These are phyloP conservation scores for Colletotrichum camelliae DNA, from an alignment of 2,329 filamentous ascomycete species.

Conservation along the genomic window DNA sequence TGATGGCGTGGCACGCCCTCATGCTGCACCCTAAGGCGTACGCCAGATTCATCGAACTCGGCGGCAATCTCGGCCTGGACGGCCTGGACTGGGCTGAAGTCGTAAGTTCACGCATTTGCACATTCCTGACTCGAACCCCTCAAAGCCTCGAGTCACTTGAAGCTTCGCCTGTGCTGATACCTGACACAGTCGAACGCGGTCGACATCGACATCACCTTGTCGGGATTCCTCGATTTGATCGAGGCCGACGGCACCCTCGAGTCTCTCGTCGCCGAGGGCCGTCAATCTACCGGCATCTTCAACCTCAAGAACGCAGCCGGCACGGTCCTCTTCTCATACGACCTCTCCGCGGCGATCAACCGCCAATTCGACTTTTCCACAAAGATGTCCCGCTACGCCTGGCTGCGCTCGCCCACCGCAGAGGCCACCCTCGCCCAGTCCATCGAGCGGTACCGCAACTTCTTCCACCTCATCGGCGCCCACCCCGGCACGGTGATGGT, in stretches of 20 bases:
- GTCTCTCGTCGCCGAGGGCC: background rate
- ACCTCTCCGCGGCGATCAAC: constrained; percentile 35
- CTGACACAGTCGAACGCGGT: background rate
- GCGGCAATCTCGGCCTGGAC: background rate
- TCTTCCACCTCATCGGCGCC: constrained; percentile 37
- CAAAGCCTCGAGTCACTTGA: background rate
- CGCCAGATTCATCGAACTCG: constrained; percentile 7
- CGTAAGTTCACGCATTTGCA: background rate
- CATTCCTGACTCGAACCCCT: background rate
- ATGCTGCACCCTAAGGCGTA: constrained; percentile 35
- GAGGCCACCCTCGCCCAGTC: constrained; percentile 38
- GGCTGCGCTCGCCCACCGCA: constrained; percentile 41
- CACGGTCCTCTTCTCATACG: constrained; percentile 9
- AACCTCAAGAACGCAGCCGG: constrained; percentile 19
- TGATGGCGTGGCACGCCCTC: constrained; percentile 43
- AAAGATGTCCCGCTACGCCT: constrained; percentile 44
- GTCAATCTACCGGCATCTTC: constrained; percentile 1
- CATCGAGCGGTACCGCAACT: constrained; percentile 41
- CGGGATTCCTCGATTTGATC: background rate
- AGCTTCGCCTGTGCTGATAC: background rate
- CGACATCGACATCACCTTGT: background rate
- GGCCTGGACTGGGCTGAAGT: constrained; percentile 8
- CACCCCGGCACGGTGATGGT: constrained; percentile 35
- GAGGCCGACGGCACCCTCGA: background rate
- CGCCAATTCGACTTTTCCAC: constrained; percentile 43